Percentiles rank a stretch among this genome's conserved stretches.
Evolutionary conservation across 73 alveolate species (phyloP).

Genomic region (Tetrahymena malaccensis): DNA sequence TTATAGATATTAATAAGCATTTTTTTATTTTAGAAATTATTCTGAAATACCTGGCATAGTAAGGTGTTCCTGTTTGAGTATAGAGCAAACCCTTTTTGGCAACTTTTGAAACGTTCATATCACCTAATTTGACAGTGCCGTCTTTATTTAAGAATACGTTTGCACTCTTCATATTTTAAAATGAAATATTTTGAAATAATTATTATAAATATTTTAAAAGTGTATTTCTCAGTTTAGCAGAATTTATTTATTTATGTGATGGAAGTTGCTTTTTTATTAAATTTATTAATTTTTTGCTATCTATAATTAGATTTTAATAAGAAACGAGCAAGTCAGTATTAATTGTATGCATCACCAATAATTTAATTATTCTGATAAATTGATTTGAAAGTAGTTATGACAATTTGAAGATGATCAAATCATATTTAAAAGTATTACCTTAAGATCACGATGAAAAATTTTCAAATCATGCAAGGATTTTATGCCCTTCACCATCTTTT

Average conservation of each 20-base stretch:
- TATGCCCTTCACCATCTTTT: constrained; percentile 11
- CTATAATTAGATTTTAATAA: not conserved
- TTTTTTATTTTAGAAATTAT: not conserved
- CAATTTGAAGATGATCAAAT: not conserved
- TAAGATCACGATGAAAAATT: constrained; percentile 68
- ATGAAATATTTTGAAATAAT: not conserved
- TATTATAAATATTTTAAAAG: too few species aligned
- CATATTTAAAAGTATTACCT: not conserved
- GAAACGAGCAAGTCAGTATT: not conserved
- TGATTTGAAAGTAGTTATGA: not conserved
- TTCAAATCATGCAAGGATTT: constrained; percentile 17
- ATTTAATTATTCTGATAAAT: not conserved
- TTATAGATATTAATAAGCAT: not conserved
- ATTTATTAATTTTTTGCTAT: not conserved
- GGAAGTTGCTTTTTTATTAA: not conserved
- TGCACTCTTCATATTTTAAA: constrained; percentile 64
- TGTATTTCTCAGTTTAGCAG: not conserved
- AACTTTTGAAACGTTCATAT: constrained; percentile 84
- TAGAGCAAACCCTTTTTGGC: constrained; percentile 73
- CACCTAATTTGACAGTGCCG: constrained; percentile 85
- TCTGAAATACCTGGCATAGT: constrained; percentile 59
- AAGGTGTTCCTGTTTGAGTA: constrained; percentile 96
- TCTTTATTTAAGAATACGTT: constrained; percentile 77
- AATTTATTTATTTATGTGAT: too few species aligned
- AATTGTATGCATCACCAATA: not conserved